Evolutionary conservation across 495 filamentous ascomycete genomes (phyloP).

Genomic region (Podospora sp.): DNA sequence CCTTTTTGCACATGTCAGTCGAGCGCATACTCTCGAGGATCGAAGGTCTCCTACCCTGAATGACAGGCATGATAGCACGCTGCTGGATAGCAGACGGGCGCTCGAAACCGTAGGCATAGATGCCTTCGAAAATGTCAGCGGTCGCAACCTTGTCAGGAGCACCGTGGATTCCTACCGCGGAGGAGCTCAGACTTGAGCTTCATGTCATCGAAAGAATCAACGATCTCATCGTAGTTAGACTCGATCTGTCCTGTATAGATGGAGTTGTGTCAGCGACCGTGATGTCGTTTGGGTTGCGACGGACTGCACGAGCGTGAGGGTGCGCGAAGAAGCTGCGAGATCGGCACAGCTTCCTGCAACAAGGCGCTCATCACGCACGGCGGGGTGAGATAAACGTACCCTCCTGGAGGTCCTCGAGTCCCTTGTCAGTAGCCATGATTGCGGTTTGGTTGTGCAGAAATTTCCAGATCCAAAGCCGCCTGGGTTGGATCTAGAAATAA

Average conservation of each 20-base stretch:
- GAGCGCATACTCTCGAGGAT: slow-evolving; percentile 16
- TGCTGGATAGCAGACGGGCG: slow-evolving; percentile 98
- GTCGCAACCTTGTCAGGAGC: slow-evolving; percentile 8
- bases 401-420: slow-evolving; percentile 93
- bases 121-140: slow-evolving; percentile 60
- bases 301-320: neutral
- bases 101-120: slow-evolving; percentile 99
- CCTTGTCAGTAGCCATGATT: slow-evolving; percentile 97
- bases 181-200: slow-evolving; percentile 93
- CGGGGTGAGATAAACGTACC: slow-evolving; percentile 55
- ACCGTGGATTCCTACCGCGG: slow-evolving; percentile 67
- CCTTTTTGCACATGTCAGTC: slow-evolving; percentile 58
- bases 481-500: slow-evolving; percentile 60
- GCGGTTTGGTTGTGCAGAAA: slow-evolving; percentile 56
- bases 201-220: slow-evolving; percentile 99
- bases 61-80: slow-evolving; percentile 98
- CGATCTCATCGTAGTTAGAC: slow-evolving; percentile 99
- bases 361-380: neutral
- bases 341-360: neutral
- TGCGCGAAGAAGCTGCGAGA: neutral
- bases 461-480: slow-evolving; percentile 72
- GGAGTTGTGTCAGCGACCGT: slow-evolving; percentile 24
- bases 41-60: slow-evolving; percentile 79
- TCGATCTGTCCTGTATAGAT: slow-evolving; percentile 83
- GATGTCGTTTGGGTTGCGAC: slow-evolving; percentile 1